phyloP scores from a whole-genome alignment of 1,139 yeast species.

The Geotrichum candidum region DNA sequence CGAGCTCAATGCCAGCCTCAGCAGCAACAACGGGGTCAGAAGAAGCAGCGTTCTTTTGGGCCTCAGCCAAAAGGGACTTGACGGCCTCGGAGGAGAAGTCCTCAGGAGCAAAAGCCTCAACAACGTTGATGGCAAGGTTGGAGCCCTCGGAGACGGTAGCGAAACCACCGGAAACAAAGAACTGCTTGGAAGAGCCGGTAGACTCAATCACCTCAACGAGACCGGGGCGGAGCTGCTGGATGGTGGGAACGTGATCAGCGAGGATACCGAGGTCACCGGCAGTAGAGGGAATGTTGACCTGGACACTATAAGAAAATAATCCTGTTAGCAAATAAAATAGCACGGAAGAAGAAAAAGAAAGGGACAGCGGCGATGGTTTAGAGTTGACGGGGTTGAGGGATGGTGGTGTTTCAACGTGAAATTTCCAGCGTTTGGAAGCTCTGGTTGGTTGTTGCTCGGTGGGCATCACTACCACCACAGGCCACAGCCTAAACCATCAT shows the following conservation, averaged over 20 bases:
- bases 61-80: constrained; percentile 80
- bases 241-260: constrained; percentile 97
- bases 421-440: not conserved
- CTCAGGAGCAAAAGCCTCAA: constrained; percentile 92
- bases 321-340: not conserved
- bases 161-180: constrained; percentile 89
- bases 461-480: not conserved
- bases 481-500: not conserved
- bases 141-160: constrained; percentile 97
- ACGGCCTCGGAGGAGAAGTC: constrained; percentile 79
- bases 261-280: constrained; percentile 96
- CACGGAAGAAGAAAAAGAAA: not conserved
- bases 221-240: constrained; percentile 96
- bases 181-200: constrained; percentile 74
- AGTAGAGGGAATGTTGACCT: constrained; percentile 93
- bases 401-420: not conserved
- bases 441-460: constrained; percentile 11
- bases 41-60: constrained; percentile 84
- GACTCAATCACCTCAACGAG: constrained; percentile 84
- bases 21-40: constrained; percentile 83
- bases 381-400: not conserved
- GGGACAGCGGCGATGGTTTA: not conserved
- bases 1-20: constrained; percentile 91
- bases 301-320: constrained; percentile 47
- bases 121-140: constrained; percentile 82